Conservation (phyloP, 768 basidiomycete genomes). For the Cystobasidiopsis lactophilus region DNA sequence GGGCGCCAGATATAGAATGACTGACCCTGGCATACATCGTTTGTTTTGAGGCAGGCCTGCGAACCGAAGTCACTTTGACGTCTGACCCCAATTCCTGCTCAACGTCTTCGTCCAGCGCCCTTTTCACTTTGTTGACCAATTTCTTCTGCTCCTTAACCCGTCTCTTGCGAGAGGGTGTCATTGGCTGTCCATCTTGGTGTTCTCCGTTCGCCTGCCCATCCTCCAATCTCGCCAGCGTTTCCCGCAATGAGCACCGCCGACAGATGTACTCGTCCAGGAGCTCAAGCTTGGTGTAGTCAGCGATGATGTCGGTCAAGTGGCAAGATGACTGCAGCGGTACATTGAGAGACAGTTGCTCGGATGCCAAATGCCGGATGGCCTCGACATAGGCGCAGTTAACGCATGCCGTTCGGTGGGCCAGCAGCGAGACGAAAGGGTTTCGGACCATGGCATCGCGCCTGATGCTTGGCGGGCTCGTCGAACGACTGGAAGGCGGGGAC, state of each 20-base stretch:
- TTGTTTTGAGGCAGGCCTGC: conserved; percentile 63
- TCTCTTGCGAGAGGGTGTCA: conserved; percentile 51
- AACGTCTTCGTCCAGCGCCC: conserved; percentile 47
- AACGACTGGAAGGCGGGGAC: background rate
- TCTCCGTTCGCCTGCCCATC: conserved; percentile 34
- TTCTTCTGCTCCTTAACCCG: conserved; percentile 47
- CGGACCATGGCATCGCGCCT: conserved; percentile 22
- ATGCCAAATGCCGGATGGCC: conserved; percentile 9
- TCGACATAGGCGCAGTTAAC: conserved; percentile 78
- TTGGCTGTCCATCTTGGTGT: conserved; percentile 22
- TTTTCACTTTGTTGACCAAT: conserved; percentile 39
- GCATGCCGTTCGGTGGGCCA: conserved; percentile 72
- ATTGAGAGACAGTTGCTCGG: conserved; percentile 4
- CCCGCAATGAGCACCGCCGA: conserved; percentile 64
- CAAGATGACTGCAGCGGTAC: conserved; percentile 36
- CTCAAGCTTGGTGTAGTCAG: conserved; percentile 74
- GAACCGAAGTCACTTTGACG: conserved; percentile 52
- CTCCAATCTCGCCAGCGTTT: conserved; percentile 44
- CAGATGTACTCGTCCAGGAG: conserved; percentile 67
- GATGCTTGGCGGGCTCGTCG: no score
- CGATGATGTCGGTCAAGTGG: conserved; percentile 57
- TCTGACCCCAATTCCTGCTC: conserved; percentile 71
- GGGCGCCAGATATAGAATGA: no score
- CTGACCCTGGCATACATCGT: conserved; percentile 75
- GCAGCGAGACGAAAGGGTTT: conserved; percentile 70